Conservation (phyloP, 2,329 filamentous ascomycete genomes). For the Ascocoryne sarcoides region DNA sequence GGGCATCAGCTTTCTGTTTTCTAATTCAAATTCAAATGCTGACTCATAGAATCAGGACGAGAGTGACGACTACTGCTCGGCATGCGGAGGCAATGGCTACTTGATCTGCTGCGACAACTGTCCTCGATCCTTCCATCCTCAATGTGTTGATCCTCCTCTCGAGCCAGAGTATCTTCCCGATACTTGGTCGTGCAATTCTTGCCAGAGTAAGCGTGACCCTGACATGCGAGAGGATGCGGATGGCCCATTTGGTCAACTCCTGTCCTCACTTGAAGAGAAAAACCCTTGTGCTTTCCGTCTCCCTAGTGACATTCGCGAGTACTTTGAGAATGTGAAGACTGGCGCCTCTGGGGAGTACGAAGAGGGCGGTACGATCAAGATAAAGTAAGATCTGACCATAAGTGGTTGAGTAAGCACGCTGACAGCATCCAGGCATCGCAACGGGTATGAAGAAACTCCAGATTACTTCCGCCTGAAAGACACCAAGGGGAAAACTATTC, state of each 20-base stretch:
- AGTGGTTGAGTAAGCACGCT: slow-evolving; percentile 1
- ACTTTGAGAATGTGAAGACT: slow-evolving; percentile 72
- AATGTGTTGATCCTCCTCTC: slow-evolving; percentile 76
- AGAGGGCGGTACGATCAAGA: slow-evolving; percentile 46
- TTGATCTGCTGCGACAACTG: slow-evolving; percentile 95
- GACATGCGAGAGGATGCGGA: slow-evolving; percentile 25
- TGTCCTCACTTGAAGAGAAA: slow-evolving; percentile 56
- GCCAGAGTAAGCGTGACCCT: slow-evolving; percentile 41
- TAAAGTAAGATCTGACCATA: slow-evolving; percentile 44
- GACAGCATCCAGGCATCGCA: slow-evolving; percentile 32
- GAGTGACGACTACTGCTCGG: slow-evolving; percentile 84
- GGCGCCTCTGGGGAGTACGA: slow-evolving; percentile 74
- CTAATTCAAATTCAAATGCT: slow-evolving; percentile 17
- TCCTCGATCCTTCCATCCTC: slow-evolving; percentile 80
- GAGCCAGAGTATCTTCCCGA: slow-evolving; percentile 47
- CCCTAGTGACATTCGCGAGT: slow-evolving; percentile 60
- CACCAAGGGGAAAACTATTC: slow-evolving; percentile 61
- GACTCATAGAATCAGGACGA: slow-evolving; percentile 43
- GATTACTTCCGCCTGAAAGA: slow-evolving; percentile 64
- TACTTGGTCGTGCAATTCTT: slow-evolving; percentile 80
- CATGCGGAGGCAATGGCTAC: slow-evolving; percentile 75
- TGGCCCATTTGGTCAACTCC: slow-evolving; percentile 53
- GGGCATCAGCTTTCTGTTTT: neutral
- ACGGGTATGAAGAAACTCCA: slow-evolving; percentile 49
- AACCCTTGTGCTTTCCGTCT: slow-evolving; percentile 67